Base-by-base conservation (phyloP, 2,329 filamentous ascomycete species). In the Apiospora rasikravindrae region DNA sequence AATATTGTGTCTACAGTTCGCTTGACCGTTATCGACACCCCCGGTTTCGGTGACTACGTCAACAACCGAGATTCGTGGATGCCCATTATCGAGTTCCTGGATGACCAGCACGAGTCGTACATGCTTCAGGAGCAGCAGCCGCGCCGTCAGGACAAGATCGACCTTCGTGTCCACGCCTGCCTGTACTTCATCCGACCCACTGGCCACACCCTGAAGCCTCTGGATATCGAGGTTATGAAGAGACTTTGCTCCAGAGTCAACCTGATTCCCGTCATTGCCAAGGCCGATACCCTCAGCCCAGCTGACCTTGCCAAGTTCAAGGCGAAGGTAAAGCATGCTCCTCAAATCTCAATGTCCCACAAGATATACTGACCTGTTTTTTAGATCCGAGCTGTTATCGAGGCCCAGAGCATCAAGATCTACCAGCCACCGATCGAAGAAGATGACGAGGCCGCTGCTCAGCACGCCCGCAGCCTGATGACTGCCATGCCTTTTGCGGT, bases 1-100 rank as follows among this genome's bases (percentile, higher is more conserved):
- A 70, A 70, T 70, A 53, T 73, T 77, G 64, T 45, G 69, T 45
- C 40, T 78, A 70, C 81, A 98, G 96, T 99, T 83, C 96, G 96
- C 83, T 88, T 99, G 82, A 99, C 96, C 76, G 96, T 99, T 81
- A 99, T 99, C 83, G 96, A 99, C 84, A 99, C 96, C 76, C 96
- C 96, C 80, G 96, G 96, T 79, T 99, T 99, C 82, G 96, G 96
- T 84, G 96, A 99, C 90, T 99, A 99, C 83, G 96, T 99, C 84
- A 99, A 99, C 93, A 99, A 99, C 91, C 94, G 96, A 82, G 96
- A 99, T 86, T 98, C 96, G 75, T 99, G 96, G 96, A 97, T 98
- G 90, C 96, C 96, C 83, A 98, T 99, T 83, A 98, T 99, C 85
- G 96, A 99, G 86, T 99, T 99, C 88, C 90, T 99, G 80, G 96